Evolutionary conservation across 108 stramenopile species (phyloP).

Genomic region (Conticribra weissflogii): DNA sequence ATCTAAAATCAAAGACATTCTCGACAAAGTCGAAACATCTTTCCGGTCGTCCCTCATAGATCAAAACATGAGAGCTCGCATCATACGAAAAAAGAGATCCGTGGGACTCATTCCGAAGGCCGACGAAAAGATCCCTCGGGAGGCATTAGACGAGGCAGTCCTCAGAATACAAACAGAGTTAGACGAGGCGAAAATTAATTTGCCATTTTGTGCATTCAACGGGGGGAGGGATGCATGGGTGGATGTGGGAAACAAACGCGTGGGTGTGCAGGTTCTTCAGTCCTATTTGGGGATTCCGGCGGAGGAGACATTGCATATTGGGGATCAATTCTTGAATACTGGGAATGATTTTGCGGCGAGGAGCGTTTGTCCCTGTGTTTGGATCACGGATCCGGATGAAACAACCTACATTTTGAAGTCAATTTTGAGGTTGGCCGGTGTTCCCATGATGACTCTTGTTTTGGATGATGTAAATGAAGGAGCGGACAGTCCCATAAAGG

Average conservation of each 20-base stretch:
- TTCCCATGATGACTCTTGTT: conserved; percentile 43
- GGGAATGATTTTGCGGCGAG: conserved; percentile 94
- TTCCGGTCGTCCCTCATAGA: conserved; percentile 60
- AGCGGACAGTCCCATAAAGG: too few relatives aligned
- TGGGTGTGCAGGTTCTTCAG: conserved; percentile 85
- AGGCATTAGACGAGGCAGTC: conserved; percentile 89
- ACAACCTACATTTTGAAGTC: conserved; percentile 90
- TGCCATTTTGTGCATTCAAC: conserved; percentile 94
- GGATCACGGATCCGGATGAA: conserved; percentile 92
- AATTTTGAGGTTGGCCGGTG: conserved; percentile 79
- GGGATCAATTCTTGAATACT: conserved; percentile 90
- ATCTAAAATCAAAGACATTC: conserved; percentile 58
- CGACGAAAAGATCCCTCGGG: conserved; percentile 71
- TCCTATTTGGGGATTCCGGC: conserved; percentile 78
- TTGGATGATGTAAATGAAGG: conserved; percentile 23
- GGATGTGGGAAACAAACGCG: conserved; percentile 93
- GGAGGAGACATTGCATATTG: conserved; percentile 86
- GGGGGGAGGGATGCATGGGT: conserved; percentile 94
- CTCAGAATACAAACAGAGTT: conserved; percentile 77
- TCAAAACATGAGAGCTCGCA: conserved; percentile 69
- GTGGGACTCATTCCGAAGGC: conserved; percentile 83
- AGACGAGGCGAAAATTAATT: conserved; percentile 45
- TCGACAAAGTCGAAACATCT: conserved; percentile 75
- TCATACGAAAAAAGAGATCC: conserved; percentile 87
- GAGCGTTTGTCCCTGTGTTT: conserved; percentile 84